Conservation (phyloP, 441 rosid species). For the Arabidopsis lyrata region DNA sequence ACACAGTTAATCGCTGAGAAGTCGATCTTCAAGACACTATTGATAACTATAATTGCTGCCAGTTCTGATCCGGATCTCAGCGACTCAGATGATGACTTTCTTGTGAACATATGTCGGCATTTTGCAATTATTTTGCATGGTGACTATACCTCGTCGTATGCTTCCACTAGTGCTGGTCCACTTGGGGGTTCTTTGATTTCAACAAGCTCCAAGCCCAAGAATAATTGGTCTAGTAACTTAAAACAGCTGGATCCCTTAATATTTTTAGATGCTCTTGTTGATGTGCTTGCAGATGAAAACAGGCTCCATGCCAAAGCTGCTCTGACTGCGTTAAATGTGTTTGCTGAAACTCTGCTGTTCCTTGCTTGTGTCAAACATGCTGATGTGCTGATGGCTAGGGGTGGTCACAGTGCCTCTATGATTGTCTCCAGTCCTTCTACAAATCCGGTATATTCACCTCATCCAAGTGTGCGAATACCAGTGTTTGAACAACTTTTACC, state of each 20-base stretch:
- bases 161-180: conserved; percentile 57
- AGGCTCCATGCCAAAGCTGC: conserved; percentile 95
- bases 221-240: conserved; percentile 58
- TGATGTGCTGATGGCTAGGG: conserved; percentile 79
- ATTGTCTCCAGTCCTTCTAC: conserved; percentile 98
- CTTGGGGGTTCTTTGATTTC: conserved; percentile 63
- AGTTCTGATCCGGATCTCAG: conserved; percentile 83
- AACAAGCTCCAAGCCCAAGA: conserved; percentile 72
- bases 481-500: conserved; percentile 99
- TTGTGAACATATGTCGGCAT: conserved; percentile 85
- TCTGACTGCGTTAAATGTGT: conserved; percentile 77
- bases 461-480: conserved; percentile 88
- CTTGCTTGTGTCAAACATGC: conserved; percentile 93
- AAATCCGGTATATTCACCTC: conserved; percentile 96
- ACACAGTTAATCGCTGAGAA: conserved; percentile 98
- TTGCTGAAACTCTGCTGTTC: conserved; percentile 89
- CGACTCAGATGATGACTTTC: conserved; percentile 82
- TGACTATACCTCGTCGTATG: conserved; percentile 61
- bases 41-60: conserved; percentile 85
- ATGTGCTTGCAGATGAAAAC: conserved; percentile 91
- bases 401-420: conserved; percentile 91
- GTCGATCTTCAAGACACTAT: conserved; percentile 91
- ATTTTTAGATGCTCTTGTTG: conserved; percentile 94
- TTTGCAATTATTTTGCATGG: conserved; percentile 93
- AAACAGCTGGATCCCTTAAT: conserved; percentile 91